Conservation (phyloP, 805 yeast species). For the Scheffersomyces lignosus region DNA sequence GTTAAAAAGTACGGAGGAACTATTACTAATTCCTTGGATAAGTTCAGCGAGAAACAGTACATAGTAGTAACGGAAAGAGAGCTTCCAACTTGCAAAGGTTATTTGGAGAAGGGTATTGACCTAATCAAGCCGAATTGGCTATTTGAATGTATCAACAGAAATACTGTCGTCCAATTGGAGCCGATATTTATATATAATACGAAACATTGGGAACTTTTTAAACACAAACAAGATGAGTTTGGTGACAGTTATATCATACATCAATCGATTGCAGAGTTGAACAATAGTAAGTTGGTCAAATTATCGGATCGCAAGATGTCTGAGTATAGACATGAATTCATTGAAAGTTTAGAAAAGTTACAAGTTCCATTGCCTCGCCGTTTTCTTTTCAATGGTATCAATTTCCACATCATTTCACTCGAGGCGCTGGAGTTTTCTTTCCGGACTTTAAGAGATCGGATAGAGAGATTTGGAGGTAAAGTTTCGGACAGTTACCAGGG, state of each 20-base stretch:
- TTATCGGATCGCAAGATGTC: conserved; percentile 13
- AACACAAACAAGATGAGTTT: conserved; percentile 48
- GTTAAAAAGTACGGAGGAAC: conserved; percentile 53
- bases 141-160: conserved; percentile 55
- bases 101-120: conserved; percentile 48
- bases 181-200: conserved; percentile 56
- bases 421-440: neutral
- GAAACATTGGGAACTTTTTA: conserved; percentile 23
- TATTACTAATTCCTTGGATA: conserved; percentile 23
- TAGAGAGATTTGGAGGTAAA: conserved; percentile 46
- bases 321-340: conserved; percentile 5
- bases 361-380: conserved; percentile 18
- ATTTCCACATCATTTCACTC: conserved; percentile 27
- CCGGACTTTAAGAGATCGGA: conserved; percentile 21
- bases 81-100: conserved; percentile 27
- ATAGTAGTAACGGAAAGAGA: conserved; percentile 25
- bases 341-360: conserved; percentile 11
- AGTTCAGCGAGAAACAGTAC: conserved; percentile 8
- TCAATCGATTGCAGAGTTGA: conserved; percentile 14
- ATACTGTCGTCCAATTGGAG: conserved; percentile 52
- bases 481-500: conserved; percentile 18
- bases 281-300: conserved; percentile 12
- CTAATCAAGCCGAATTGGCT: conserved; percentile 72
- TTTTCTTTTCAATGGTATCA: conserved; percentile 35
- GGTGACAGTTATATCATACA: conserved; percentile 61